Evolutionary conservation across 148 eudicot genomes (phyloP), one percentile per base, ranked within the genome.

Genomic region (Persicaria maculosa): DNA sequence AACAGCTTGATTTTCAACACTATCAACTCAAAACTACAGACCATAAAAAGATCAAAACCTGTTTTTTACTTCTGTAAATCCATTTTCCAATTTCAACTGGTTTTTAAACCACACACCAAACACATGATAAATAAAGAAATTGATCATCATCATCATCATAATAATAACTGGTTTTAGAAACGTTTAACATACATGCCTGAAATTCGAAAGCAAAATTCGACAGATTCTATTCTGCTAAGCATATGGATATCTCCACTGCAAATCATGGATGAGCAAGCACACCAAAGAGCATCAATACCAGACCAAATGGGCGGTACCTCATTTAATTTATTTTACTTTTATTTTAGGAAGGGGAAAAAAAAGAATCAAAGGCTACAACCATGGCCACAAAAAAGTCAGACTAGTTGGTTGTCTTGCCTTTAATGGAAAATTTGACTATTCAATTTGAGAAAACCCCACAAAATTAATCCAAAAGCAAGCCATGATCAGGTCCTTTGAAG

Each of bases 171-270:
- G 70, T 65, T 36, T 36, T 65, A 17, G 11, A 65, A 65, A 65
- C 70, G 70, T 65, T 65, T 43, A 65, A n/a, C 17, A 65, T 43
- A 65, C 46, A 65, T 6, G 12, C 43, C 15, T 36, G 70, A 65
- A 65, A 4, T 19, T 19, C 4, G 9, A 59, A 59, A 22, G 46
- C 16, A 4, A 12, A 62, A 2, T 62, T 14, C 31, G 7, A 31
- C 11, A 20, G 44, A 65, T 65, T 65, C 70, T 14, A 40, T 65
- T 65, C 70, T 14, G 14, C 43, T 14, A 65, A 65, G 70, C 70
- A 65, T 65, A 65, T 65, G 70, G 43, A 65, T 65, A 40, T 65
- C 70, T 65, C 70, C 11, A 65, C 9, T 14, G 19, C 47, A 65
- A 65, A 36, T 65, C 46, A 62, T 31, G 44, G 25, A 62, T 62